A percentile compares a stretch with the other conserved stretches of the same genome.
Conservation (phyloP, 1,139 yeast species). For the Scheffersomyces illinoinensis region DNA sequence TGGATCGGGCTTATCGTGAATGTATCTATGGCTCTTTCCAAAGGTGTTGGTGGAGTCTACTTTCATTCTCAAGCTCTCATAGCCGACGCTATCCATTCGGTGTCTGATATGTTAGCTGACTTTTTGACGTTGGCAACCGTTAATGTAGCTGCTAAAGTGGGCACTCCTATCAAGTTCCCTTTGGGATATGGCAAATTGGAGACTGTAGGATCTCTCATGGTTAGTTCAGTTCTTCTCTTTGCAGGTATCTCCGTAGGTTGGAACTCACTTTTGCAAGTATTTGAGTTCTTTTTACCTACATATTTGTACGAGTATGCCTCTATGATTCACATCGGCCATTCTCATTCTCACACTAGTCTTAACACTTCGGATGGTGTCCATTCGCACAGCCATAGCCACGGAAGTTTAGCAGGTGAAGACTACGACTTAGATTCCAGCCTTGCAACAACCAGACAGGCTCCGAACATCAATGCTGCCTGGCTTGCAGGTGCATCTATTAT, state of each 20-base stretch:
- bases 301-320: conserved; percentile 41
- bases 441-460: conserved; percentile 34
- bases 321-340: conserved; percentile 53
- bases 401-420: background rate
- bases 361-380: conserved; percentile 1
- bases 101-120: conserved; percentile 88
- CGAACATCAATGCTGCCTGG: conserved; percentile 94
- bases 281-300: conserved; percentile 68
- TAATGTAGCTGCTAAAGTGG: conserved; percentile 68
- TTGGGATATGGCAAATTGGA: conserved; percentile 92
- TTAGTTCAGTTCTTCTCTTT: conserved; percentile 73
- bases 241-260: conserved; percentile 95
- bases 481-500: conserved; percentile 85
- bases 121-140: conserved; percentile 88
- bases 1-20: conserved; percentile 88
- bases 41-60: conserved; percentile 84
- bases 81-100: conserved; percentile 93
- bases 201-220: conserved; percentile 87
- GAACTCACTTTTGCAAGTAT: conserved; percentile 71
- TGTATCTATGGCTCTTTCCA: conserved; percentile 80
- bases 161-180: conserved; percentile 65
- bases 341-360: conserved; percentile 44
- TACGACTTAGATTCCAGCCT: conserved; percentile 9
- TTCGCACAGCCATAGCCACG: conserved; percentile 18
- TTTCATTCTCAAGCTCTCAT: conserved; percentile 93